phyloP scores from a whole-genome alignment of 352 stramenopile species.

The Globisporangium spinosum region DNA sequence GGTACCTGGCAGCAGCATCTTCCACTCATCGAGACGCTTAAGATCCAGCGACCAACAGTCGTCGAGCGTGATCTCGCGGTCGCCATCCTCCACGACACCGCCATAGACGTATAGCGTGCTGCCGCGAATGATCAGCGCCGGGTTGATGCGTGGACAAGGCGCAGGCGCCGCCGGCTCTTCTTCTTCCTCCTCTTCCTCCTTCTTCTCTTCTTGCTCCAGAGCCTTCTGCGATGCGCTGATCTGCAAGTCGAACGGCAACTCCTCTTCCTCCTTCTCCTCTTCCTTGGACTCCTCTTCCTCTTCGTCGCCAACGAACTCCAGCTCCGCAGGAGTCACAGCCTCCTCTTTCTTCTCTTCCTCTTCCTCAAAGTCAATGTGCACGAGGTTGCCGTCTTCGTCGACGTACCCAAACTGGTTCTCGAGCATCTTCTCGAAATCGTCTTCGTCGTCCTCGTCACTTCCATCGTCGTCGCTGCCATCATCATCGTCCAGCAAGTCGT shows the following conservation, averaged over 20 bases:
- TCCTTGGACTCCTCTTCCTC: conserved; percentile 40
- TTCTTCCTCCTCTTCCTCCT: conserved; percentile 20
- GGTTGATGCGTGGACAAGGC: conserved; percentile 86
- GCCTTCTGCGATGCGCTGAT: background rate
- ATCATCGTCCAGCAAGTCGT: conserved; percentile 40
- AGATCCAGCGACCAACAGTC: conserved; percentile 94
- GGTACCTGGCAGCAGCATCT: conserved; percentile 87
- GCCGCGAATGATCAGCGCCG: conserved; percentile 79
- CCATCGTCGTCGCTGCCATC: conserved; percentile 40
- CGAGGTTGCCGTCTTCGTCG: conserved; percentile 92
- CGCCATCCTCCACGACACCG: conserved; percentile 91
- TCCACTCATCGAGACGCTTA: conserved; percentile 92
- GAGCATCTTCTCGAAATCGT: conserved; percentile 79
- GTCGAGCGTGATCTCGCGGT: conserved; percentile 94
- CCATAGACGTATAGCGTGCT: conserved; percentile 93
- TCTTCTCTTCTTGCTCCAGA: conserved; percentile 5
- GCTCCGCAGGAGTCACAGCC: background rate
- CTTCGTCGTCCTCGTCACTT: conserved; percentile 52
- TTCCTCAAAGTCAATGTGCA: conserved; percentile 92
- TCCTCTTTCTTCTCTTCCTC: conserved; percentile 31
- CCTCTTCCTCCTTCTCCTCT: conserved; percentile 22
- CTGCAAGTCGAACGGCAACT: conserved; percentile 6
- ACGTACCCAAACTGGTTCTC: conserved; percentile 95
- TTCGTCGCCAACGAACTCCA: conserved; percentile 8
- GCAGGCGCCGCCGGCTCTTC: conserved; percentile 29